Conservation (phyloP, 805 yeast genomes). For the Cyberlindnera mycetangii region DNA sequence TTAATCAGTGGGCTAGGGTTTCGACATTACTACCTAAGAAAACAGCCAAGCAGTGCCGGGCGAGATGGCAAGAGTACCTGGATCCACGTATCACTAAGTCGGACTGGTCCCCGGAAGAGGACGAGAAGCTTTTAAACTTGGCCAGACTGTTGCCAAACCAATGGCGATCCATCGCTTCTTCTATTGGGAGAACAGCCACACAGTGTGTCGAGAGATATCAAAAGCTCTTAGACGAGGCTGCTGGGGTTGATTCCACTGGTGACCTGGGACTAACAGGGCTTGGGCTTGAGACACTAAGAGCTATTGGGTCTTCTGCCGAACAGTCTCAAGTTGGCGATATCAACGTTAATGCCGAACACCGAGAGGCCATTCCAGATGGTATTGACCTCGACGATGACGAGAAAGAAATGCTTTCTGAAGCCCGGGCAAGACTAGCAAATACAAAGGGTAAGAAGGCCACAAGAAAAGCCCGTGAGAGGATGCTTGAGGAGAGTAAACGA, state of each 20-base stretch:
- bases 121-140: conserved; percentile 61
- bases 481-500: conserved; percentile 74
- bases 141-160: conserved; percentile 82
- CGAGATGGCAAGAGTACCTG: conserved; percentile 88
- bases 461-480: conserved; percentile 79
- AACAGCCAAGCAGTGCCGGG: conserved; percentile 87
- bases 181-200: conserved; percentile 80
- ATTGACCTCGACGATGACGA: conserved; percentile 84
- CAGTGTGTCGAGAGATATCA: conserved; percentile 86
- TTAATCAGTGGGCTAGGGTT: conserved; percentile 92
- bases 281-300: conserved; percentile 43
- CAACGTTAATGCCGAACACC: conserved; percentile 72
- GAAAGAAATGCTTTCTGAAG: conserved; percentile 90
- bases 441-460: conserved; percentile 95
- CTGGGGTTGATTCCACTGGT: conserved; percentile 24
- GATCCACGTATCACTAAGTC: conserved; percentile 64
- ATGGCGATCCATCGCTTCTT: conserved; percentile 88
- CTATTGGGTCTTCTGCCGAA: conserved; percentile 37
- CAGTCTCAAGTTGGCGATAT: conserved; percentile 50
- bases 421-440: conserved; percentile 84
- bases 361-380: conserved; percentile 79
- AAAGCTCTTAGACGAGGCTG: conserved; percentile 51
- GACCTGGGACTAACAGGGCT: conserved; percentile 46
- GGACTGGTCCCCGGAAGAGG: conserved; percentile 77
- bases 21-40: conserved; percentile 82